A percentile compares a stretch with the other conserved stretches of the same genome.
phyloP scores from a whole-genome alignment of 768 basidiomycete species.

The Leccinellum rugosiceps region DNA sequence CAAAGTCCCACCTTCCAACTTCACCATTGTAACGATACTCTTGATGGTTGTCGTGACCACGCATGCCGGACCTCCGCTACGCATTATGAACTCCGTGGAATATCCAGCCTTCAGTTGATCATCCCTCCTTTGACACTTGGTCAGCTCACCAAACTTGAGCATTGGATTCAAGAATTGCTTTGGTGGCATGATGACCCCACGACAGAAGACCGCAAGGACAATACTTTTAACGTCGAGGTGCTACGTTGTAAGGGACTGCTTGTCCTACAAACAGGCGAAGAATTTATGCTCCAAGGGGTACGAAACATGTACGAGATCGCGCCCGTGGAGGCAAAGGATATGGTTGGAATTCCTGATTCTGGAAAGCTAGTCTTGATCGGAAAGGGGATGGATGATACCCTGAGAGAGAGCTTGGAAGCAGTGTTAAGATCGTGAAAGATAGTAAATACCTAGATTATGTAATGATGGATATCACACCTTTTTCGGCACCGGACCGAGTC shows the following conservation, averaged over 20 bases:
- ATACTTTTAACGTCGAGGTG: slow-evolving; percentile 45
- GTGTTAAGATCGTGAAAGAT: slow-evolving; percentile 7
- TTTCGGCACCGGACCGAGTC: too few relatives aligned
- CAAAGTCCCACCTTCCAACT: slow-evolving; percentile 17
- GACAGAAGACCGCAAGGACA: slow-evolving; percentile 15
- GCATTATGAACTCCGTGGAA: slow-evolving; percentile 77
- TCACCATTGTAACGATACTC: slow-evolving; percentile 34
- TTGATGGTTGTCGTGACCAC: slow-evolving; percentile 30
- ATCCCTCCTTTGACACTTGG: slow-evolving; percentile 55
- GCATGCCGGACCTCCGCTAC: slow-evolving; percentile 32
- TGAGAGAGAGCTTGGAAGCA: slow-evolving; percentile 51
- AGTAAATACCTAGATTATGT: slow-evolving; percentile 5
- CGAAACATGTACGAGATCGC: slow-evolving; percentile 83
- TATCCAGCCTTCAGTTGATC: slow-evolving; percentile 72
- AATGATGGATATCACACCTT: too few relatives aligned
- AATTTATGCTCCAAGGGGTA: slow-evolving; percentile 87
- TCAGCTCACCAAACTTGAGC: slow-evolving; percentile 58
- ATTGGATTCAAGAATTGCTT: slow-evolving; percentile 75
- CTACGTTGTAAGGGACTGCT: slow-evolving; percentile 90
- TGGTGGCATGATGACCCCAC: slow-evolving; percentile 72
- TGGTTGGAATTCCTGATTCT: slow-evolving; percentile 49
- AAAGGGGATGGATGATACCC: slow-evolving; percentile 61
- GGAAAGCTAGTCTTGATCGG: slow-evolving; percentile 91
- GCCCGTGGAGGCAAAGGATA: slow-evolving; percentile 37
- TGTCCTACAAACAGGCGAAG: slow-evolving; percentile 46